phyloP scores from a whole-genome alignment of 2,329 filamentous ascomycete species.

The Boeremia lycopersici region DNA sequence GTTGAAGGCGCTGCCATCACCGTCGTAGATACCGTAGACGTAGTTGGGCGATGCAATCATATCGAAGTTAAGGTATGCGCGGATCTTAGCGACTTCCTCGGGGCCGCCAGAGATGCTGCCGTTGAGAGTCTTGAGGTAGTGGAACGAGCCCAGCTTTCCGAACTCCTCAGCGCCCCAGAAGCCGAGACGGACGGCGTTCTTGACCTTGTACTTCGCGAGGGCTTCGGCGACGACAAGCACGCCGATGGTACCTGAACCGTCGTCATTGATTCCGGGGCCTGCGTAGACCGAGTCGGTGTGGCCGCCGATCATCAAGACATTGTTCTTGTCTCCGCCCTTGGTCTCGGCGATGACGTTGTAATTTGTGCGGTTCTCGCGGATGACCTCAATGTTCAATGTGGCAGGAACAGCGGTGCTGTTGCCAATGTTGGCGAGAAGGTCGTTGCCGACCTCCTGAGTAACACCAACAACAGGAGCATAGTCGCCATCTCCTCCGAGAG shows the following conservation, averaged over 20 bases:
- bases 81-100: constrained; percentile 46
- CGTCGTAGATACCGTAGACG: constrained; percentile 49
- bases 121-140: constrained; percentile 48
- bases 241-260: constrained; percentile 49
- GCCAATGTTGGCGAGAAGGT: constrained; percentile 60
- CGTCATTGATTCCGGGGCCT: constrained; percentile 52
- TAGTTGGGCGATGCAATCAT: constrained; percentile 52
- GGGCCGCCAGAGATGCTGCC: constrained; percentile 36
- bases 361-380: constrained; percentile 55
- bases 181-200: constrained; percentile 50
- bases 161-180: constrained; percentile 52
- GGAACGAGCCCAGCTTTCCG: constrained; percentile 47
- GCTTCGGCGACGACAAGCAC: constrained; percentile 48
- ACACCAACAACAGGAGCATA: constrained; percentile 73
- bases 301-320: constrained; percentile 49
- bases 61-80: constrained; percentile 53
- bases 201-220: constrained; percentile 47
- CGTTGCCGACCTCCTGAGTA: constrained; percentile 62
- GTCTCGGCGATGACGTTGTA: constrained; percentile 48
- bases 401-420: constrained; percentile 43
- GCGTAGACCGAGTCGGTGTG: constrained; percentile 52
- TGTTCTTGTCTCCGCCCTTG: constrained; percentile 49
- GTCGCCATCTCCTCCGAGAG: constrained; percentile 61
- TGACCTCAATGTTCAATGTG: constrained; percentile 49
- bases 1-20: constrained; percentile 47